phyloP scores from a whole-genome alignment of 140 eudicot species.

The Eryngium alpinum region DNA sequence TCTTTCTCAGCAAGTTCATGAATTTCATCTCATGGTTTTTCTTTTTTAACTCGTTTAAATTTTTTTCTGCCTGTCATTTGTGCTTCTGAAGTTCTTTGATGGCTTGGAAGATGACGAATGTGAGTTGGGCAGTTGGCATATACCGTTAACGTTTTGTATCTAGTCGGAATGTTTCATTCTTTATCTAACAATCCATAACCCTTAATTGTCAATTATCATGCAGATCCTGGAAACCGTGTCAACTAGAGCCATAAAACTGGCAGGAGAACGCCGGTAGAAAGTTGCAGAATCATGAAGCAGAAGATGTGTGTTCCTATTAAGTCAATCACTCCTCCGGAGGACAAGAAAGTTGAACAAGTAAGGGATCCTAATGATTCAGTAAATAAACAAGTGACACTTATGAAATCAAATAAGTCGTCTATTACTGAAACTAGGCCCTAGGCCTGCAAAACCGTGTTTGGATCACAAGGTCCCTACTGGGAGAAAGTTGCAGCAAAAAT shows the following conservation, averaged over 20 bases:
- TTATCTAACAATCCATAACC: conserved; percentile 11
- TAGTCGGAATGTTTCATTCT: background rate
- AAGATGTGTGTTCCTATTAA: conserved; percentile 25
- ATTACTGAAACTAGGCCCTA: conserved; percentile 31
- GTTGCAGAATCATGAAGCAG: conserved; percentile 22
- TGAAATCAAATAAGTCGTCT: conserved; percentile 45
- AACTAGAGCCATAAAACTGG: conserved; percentile 16
- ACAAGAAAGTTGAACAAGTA: conserved; percentile 25
- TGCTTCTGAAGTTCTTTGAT: conserved; percentile 64
- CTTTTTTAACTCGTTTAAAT: conserved; percentile 18
- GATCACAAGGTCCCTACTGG: conserved; percentile 30
- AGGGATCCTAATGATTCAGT: conserved; percentile 29
- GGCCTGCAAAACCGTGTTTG: conserved; percentile 36
- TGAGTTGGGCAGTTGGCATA: conserved; percentile 69
- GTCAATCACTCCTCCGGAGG: conserved; percentile 28
- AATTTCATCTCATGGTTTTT: background rate
- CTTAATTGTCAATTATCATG: conserved; percentile 32
- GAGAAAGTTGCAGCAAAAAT: conserved; percentile 33
- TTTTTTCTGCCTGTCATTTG: conserved; percentile 14
- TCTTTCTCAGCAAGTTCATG: background rate
- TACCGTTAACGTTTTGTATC: background rate
- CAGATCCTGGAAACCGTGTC: conserved; percentile 47
- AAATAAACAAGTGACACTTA: conserved; percentile 35
- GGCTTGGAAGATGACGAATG: conserved; percentile 94
- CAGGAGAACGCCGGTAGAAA: background rate